Conservation (phyloP, 2,329 filamentous ascomycete species). For the Fusarium stilboides region DNA sequence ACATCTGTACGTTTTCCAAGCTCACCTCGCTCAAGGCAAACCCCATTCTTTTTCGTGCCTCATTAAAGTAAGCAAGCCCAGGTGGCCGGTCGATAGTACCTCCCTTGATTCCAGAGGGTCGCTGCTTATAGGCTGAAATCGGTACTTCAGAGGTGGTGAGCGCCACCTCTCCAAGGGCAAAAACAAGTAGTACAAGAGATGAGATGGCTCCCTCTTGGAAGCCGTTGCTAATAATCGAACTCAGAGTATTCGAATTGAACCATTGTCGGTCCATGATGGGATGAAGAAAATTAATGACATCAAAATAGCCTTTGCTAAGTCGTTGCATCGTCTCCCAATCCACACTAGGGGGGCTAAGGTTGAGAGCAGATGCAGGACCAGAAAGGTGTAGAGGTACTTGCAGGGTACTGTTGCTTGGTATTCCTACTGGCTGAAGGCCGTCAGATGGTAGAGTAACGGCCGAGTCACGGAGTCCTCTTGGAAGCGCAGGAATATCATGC, state of each 20-base stretch:
- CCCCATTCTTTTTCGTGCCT: slow-evolving; percentile 72
- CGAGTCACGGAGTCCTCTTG: slow-evolving; percentile 46
- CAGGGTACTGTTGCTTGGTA: slow-evolving; percentile 37
- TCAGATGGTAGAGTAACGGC: slow-evolving; percentile 40
- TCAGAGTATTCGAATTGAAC: slow-evolving; percentile 65
- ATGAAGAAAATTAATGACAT: slow-evolving; percentile 71
- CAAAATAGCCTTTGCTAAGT: slow-evolving; percentile 70
- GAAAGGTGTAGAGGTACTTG: slow-evolving; percentile 44
- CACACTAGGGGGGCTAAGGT: slow-evolving; percentile 50
- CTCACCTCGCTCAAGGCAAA: slow-evolving; percentile 69
- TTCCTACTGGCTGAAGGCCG: slow-evolving; percentile 41
- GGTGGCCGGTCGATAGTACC: slow-evolving; percentile 66
- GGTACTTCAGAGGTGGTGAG: slow-evolving; percentile 66
- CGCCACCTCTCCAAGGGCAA: slow-evolving; percentile 72
- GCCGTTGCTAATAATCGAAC: slow-evolving; percentile 58
- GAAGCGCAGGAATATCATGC: slow-evolving; percentile 33
- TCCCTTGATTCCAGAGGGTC: slow-evolving; percentile 67
- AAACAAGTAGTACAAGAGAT: slow-evolving; percentile 69
- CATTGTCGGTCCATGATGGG: slow-evolving; percentile 71
- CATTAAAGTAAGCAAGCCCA: slow-evolving; percentile 73
- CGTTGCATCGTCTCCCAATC: slow-evolving; percentile 65
- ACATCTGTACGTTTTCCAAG: slow-evolving; percentile 72
- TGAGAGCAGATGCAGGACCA: slow-evolving; percentile 29
- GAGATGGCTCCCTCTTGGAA: slow-evolving; percentile 66
- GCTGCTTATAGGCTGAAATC: slow-evolving; percentile 60